Conservation (phyloP, 2,329 filamentous ascomycete genomes). For the Mollisiaceae sp. region DNA sequence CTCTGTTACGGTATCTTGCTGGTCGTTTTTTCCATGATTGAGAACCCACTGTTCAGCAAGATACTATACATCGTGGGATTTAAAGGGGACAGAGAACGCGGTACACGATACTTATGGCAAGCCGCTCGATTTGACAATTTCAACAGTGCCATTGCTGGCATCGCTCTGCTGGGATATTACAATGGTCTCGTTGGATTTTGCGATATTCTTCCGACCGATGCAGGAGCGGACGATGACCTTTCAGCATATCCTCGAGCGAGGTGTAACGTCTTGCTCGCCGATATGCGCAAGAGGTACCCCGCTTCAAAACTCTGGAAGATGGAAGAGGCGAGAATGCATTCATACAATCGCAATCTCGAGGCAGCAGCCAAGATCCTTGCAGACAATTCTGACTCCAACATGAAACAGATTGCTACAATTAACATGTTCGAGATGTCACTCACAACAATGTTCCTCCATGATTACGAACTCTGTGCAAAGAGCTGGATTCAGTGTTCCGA, state of each 20-base stretch:
- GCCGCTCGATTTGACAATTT: conserved; percentile 85
- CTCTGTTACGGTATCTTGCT: conserved; percentile 89
- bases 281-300: conserved; percentile 80
- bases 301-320: conserved; percentile 84
- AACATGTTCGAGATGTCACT: conserved; percentile 85
- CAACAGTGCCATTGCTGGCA: conserved; percentile 87
- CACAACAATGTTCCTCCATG: conserved; percentile 77
- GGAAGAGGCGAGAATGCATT: conserved; percentile 81
- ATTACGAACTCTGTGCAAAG: conserved; percentile 75
- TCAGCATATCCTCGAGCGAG: conserved; percentile 75
- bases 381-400: conserved; percentile 65
- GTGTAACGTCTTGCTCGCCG: conserved; percentile 68
- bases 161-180: conserved; percentile 84
- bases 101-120: conserved; percentile 87
- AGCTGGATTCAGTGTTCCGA: conserved; percentile 77
- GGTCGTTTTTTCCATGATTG: conserved; percentile 85
- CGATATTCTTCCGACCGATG: conserved; percentile 77
- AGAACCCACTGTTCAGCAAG: conserved; percentile 84
- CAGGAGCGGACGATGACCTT: conserved; percentile 59
- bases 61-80: conserved; percentile 91
- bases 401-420: conserved; percentile 88
- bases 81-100: conserved; percentile 82
- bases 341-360: conserved; percentile 68
- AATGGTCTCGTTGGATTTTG: conserved; percentile 85
- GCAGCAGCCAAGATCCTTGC: conserved; percentile 70